Base-by-base conservation (phyloP, 495 filamentous ascomycete species). In the Viridothelium virens region DNA sequence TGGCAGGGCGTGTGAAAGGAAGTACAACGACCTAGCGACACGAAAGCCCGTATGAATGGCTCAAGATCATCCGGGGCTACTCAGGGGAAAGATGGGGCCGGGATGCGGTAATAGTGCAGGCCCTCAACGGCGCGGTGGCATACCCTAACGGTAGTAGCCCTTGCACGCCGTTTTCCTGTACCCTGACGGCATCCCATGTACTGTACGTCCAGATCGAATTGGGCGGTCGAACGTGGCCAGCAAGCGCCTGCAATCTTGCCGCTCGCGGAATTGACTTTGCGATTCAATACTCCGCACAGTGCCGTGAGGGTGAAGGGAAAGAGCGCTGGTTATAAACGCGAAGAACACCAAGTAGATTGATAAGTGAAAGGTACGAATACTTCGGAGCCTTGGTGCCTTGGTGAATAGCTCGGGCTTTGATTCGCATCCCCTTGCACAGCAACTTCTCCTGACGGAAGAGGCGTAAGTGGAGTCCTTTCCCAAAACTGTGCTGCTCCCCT, bases 201-300 rank as follows among this genome's bases (percentile, higher is more conserved):
- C 53, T n/a, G 18, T 31, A 18, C 14, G 53, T 31, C 53, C 18
- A 59, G 53, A 59, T 59, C 53, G 25, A 59, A 59, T 59, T 31
- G 7, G 48, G 12, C 25, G 48, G 10, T 18, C 48, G 48, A 18
- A 5, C 5, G n/a, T 11, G 14, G 25, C 25, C 25, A 25, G 25
- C 25, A 25, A 25, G 25, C 25, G 25, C 25, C 25, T 25, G 25
- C 25, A 25, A 25, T 7, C 41, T 44, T 44, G 41, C 41, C 41
- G 41, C 41, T 44, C 41, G 41, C 7, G 25, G 25, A 25, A 25
- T 25, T 14, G 41, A 44, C 41, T 44, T 44, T 44, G 41, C 25
- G 1, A 44, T 44, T 44, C 41, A 44, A 44, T 44, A 25, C 25
- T 25, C 25, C 25, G 25, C 25, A 25, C 25, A 25, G 25, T 25